Evolutionary conservation across 73 alveolate genomes (phyloP), one percentile per base, ranked within the genome.

Genomic region (Paramecium octaurelia): DNA sequence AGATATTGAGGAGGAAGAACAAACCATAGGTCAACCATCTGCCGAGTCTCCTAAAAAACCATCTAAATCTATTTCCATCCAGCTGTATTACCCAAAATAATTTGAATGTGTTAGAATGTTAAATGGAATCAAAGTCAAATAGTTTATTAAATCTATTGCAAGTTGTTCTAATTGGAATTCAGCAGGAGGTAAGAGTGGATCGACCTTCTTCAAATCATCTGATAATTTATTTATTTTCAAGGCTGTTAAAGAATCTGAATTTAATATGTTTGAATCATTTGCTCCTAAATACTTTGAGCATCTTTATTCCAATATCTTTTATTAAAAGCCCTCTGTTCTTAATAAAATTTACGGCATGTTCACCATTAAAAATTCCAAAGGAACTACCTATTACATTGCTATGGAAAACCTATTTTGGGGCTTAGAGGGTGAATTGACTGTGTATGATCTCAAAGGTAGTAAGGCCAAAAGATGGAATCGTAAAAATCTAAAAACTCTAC

Each of bases 141-240:
- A 24, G 6, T 80, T 80, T 80, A 80, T 80, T 42, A 80, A 44
- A 48, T 80, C 91, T 7, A 80, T 80, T 20, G 76, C 75, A 9
- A 80, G 91, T 80, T 80, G 91, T 27, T 9, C 43, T 21, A 24
- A 29, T 21, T 80, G 91, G 91, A 35, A 80, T 80, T 80, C 91
- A 80, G 46, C 70, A 48, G 91, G 91, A 18, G 91, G 91, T 8
- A 80, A 80, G 18, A 80, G 91, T 80, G 91, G 91, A 43, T 80
- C 91, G 23, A 43, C 91, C 16, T 80, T 80, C 18, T 46, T 8
- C 21, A 80, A 80, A 24, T 80, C 91, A 80, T 59, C 70, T 31
- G 91, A 80, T 80, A 46, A 80, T 80, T 21, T 80, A 40, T 80
- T 80, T 80, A 48, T 80, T 27, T 80, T 80, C 16, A 80, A 80